These are phyloP conservation scores for Rugonectria rugulosa DNA, from an alignment of 2,329 filamentous ascomycete genomes.

Conservation along the genomic window DNA sequence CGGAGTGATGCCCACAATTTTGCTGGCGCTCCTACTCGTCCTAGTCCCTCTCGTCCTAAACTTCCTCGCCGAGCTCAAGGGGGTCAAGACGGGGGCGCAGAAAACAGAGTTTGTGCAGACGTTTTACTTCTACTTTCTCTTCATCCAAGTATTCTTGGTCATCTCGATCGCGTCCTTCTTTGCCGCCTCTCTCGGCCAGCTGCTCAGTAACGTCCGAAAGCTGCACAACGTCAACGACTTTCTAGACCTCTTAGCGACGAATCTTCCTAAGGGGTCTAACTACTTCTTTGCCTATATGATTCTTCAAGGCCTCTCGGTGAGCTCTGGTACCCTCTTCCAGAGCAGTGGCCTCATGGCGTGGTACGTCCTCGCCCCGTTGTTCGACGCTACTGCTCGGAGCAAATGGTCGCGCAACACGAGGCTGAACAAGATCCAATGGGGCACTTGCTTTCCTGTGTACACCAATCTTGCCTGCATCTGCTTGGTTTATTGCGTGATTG, in stretches of 20 bases:
- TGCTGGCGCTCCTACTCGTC: slow-evolving; percentile 80
- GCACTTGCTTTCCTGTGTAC: slow-evolving; percentile 93
- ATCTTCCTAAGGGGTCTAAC: slow-evolving; percentile 86
- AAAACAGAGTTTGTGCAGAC: slow-evolving; percentile 84
- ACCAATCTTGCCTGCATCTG: slow-evolving; percentile 96
- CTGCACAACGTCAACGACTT: slow-evolving; percentile 68
- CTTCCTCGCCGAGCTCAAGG: slow-evolving; percentile 75
- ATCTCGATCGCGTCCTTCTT: slow-evolving; percentile 85
- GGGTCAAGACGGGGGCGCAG: slow-evolving; percentile 82
- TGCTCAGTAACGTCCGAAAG: slow-evolving; percentile 60
- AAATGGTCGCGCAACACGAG: slow-evolving; percentile 89
- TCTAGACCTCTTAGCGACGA: slow-evolving; percentile 75
- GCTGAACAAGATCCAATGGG: slow-evolving; percentile 84
- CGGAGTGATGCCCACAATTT: slow-evolving; percentile 82
- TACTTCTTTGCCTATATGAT: slow-evolving; percentile 99
- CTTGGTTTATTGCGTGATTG: slow-evolving; percentile 86
- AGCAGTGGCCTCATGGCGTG: slow-evolving; percentile 80
- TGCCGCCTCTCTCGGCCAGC: slow-evolving; percentile 66
- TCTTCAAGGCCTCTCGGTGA: slow-evolving; percentile 89
- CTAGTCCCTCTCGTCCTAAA: slow-evolving; percentile 82
- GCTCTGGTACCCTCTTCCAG: slow-evolving; percentile 87
- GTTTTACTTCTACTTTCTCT: slow-evolving; percentile 94
- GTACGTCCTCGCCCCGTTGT: slow-evolving; percentile 80
- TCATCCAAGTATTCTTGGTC: slow-evolving; percentile 93
- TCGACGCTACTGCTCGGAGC: slow-evolving; percentile 81